A percentile compares a stretch with the other conserved stretches of the same genome.
Evolutionary conservation across 352 stramenopile genomes (phyloP).

Genomic region (Thraustochytrium striatum): DNA sequence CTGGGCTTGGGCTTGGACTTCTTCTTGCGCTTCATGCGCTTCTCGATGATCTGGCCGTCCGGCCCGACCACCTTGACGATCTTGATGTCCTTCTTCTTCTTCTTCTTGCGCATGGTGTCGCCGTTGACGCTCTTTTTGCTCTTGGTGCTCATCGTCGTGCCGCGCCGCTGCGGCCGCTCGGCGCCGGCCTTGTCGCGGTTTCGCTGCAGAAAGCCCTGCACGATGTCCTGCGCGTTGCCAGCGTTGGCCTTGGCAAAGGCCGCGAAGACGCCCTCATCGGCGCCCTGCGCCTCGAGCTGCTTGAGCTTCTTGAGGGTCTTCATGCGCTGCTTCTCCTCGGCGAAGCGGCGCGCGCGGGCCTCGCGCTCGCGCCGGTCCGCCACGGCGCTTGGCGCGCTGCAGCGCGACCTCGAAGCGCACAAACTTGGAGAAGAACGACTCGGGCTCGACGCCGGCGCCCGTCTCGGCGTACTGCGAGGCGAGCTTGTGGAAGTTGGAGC

Average conservation of each 20-base stretch:
- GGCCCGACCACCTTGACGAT: slow-evolving; percentile 5
- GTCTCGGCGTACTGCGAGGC: slow-evolving; percentile 26
- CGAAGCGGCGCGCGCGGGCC: neutral
- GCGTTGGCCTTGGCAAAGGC: slow-evolving; percentile 29
- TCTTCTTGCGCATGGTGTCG: too few relatives aligned
- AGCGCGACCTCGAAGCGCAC: slow-evolving; percentile 41
- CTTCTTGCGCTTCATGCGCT: slow-evolving; percentile 27
- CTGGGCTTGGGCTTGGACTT: slow-evolving; percentile 27
- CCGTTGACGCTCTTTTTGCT: slow-evolving; percentile 19
- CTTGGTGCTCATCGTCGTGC: neutral
- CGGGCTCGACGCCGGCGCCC: slow-evolving; percentile 29
- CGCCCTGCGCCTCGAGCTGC: neutral
- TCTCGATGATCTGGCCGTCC: slow-evolving; percentile 29
- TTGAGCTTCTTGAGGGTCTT: slow-evolving; percentile 41
- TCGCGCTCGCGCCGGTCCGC: slow-evolving; percentile 15
- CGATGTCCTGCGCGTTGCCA: slow-evolving; percentile 43
- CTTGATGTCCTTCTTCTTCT: slow-evolving; percentile 45
- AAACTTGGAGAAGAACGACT: slow-evolving; percentile 49
- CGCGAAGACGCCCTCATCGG: slow-evolving; percentile 43
- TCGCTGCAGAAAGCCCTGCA: slow-evolving; percentile 29
- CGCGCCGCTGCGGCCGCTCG: neutral
- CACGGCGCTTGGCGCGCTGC: neutral
- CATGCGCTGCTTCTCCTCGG: slow-evolving; percentile 22
- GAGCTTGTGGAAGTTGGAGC: slow-evolving; percentile 42
- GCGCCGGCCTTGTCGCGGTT: neutral